Evolutionary conservation across 768 basidiomycete species (phyloP).

Genomic region (Xerocomellus intermedius): DNA sequence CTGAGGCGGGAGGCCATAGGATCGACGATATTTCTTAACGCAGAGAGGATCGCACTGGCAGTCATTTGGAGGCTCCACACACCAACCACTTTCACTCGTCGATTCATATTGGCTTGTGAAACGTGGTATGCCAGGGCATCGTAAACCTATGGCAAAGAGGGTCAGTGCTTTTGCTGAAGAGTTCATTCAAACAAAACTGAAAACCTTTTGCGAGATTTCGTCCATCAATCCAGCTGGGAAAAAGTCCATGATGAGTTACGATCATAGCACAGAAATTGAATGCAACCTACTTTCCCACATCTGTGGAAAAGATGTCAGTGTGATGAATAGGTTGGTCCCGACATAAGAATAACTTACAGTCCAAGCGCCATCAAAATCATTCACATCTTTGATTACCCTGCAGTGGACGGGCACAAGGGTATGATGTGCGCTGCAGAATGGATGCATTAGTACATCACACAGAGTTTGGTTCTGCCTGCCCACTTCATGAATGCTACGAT

Average conservation of each 20-base stretch:
- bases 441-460: background rate
- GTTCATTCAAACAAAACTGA: background rate
- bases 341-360: conserved; percentile 59
- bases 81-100: conserved; percentile 86
- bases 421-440: conserved; percentile 70
- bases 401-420: conserved; percentile 95
- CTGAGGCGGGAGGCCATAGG: conserved; percentile 42
- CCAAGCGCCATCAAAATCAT: conserved; percentile 95
- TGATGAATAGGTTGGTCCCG: background rate
- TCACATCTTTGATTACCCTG: conserved; percentile 76
- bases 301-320: conserved; percentile 37
- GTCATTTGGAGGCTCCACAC: conserved; percentile 96
- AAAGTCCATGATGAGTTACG: conserved; percentile 11
- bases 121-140: conserved; percentile 96
- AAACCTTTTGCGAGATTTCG: conserved; percentile 81
- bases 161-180: background rate
- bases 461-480: conserved; percentile 26
- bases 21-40: conserved; percentile 74
- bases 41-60: conserved; percentile 78
- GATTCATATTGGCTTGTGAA: conserved; percentile 83
- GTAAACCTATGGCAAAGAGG: conserved; percentile 55
- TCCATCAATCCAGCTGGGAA: conserved; percentile 89
- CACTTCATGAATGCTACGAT: conserved; percentile 99
- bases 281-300: conserved; percentile 84
- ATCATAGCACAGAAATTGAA: background rate